Evolutionary conservation across 495 filamentous ascomycete genomes (phyloP).

Genomic region (Annulohypoxylon moriforme): DNA sequence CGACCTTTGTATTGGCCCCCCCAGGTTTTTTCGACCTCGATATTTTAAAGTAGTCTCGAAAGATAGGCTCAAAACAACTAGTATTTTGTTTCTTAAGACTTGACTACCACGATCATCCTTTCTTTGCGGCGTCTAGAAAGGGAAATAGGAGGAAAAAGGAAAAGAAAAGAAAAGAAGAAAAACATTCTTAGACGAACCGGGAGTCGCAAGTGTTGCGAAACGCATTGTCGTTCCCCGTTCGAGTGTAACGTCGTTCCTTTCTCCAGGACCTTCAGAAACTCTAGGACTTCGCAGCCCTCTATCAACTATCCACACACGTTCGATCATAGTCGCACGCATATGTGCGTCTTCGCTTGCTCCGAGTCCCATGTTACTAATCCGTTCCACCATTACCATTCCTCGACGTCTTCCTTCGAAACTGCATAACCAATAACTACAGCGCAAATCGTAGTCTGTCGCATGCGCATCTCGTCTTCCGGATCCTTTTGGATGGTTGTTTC

Average conservation of each 20-base stretch:
- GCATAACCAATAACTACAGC: conserved; percentile 37
- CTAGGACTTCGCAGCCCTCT: conserved; percentile 23
- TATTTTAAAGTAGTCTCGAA: conserved; percentile 25
- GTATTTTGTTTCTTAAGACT: conserved; percentile 20
- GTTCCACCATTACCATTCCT: conserved; percentile 33
- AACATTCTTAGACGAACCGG: neutral
- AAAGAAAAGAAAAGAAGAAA: neutral
- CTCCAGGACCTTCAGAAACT: conserved; percentile 16
- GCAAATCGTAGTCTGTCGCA: conserved; percentile 22
- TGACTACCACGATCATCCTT: conserved; percentile 6
- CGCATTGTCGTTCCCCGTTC: conserved; percentile 33
- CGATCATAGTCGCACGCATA: conserved; percentile 35
- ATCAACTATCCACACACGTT: conserved; percentile 29
- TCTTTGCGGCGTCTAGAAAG: conserved; percentile 17
- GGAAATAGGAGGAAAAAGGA: conserved; percentile 1
- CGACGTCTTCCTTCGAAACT: conserved; percentile 40
- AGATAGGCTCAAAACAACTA: conserved; percentile 15
- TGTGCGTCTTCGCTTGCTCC: conserved; percentile 40
- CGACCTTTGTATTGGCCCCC: conserved; percentile 25
- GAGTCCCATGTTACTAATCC: conserved; percentile 46
- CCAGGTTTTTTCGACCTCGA: conserved; percentile 27
- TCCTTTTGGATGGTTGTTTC: conserved; percentile 37
- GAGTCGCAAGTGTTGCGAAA: conserved; percentile 36
- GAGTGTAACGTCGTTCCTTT: conserved; percentile 43
- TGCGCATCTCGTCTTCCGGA: conserved; percentile 32